A percentile compares a stretch with the other conserved stretches of the same genome.
Evolutionary conservation across 441 rosid species (phyloP).

Genomic region (Pelargonium australe): DNA sequence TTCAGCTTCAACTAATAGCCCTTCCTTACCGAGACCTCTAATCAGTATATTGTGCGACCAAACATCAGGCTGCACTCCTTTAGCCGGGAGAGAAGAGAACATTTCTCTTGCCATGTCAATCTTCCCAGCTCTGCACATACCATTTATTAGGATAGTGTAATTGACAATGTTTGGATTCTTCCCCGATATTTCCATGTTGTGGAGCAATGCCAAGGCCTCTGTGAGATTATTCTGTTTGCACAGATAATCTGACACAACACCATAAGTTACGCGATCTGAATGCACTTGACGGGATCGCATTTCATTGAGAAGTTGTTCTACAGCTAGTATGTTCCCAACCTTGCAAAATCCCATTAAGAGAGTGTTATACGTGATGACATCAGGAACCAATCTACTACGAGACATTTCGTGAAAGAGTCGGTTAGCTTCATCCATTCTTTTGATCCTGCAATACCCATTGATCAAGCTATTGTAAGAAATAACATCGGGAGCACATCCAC

Average conservation of each 20-base stretch:
- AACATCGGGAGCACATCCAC: background rate
- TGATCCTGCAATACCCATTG: conserved; percentile 2
- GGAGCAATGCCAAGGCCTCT: background rate
- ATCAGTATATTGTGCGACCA: background rate
- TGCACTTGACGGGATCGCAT: background rate
- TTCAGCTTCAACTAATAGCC: background rate
- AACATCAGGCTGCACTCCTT: background rate
- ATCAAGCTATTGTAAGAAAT: background rate
- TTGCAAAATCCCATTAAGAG: background rate
- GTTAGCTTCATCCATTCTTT: background rate
- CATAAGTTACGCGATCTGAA: background rate
- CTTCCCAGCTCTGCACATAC: background rate
- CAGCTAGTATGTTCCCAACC: background rate
- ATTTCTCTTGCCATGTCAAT: background rate
- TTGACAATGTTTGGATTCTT: background rate
- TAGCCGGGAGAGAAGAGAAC: background rate
- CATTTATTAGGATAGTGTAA: background rate
- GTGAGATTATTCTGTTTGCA: background rate
- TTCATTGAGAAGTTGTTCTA: background rate
- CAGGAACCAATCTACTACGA: background rate
- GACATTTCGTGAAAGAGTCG: background rate
- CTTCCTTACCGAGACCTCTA: background rate
- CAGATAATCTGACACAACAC: background rate
- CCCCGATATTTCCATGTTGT: background rate
- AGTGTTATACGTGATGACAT: background rate